These are phyloP conservation scores for Silene vulgaris DNA, from an alignment of 179 eudicot genomes.

Conservation along the genomic window DNA sequence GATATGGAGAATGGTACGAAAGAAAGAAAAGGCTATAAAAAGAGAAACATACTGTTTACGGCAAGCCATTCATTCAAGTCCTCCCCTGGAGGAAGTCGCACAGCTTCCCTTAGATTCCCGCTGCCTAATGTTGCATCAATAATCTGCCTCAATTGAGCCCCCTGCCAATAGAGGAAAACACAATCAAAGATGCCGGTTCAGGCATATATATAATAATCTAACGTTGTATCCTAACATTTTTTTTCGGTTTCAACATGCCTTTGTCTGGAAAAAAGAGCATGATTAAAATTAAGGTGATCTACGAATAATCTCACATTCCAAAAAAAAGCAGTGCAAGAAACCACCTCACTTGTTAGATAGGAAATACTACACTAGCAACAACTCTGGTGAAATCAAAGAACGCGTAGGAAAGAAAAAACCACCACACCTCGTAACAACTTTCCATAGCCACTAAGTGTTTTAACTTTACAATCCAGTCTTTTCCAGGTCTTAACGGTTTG, in stretches of 20 bases:
- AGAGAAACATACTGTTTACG: conserved; percentile 62
- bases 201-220: not conserved
- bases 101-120: conserved; percentile 96
- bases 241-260: conserved; percentile 10
- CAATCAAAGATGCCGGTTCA: not conserved
- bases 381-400: not conserved
- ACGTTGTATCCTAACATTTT: not conserved
- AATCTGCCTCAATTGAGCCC: conserved; percentile 87
- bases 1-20: conserved; percentile 11
- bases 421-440: conserved; percentile 14
- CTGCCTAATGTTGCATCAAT: conserved; percentile 97
- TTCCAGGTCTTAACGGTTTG: conserved; percentile 1
- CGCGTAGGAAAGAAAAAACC: not conserved
- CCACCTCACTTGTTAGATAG: conserved; percentile 6
- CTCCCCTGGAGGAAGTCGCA: conserved; percentile 96
- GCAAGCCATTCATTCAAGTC: conserved; percentile 99
- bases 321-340: not conserved
- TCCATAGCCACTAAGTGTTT: conserved; percentile 20
- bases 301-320: not conserved
- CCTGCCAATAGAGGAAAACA: conserved; percentile 40
- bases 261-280: conserved; percentile 5
- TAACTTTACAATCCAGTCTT: not conserved
- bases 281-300: not conserved
- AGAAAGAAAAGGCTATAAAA: conserved; percentile 24
- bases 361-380: conserved; percentile 9